Base-by-base conservation (phyloP, 768 basidiomycete species). In the Sporobolomyces roseus region DNA sequence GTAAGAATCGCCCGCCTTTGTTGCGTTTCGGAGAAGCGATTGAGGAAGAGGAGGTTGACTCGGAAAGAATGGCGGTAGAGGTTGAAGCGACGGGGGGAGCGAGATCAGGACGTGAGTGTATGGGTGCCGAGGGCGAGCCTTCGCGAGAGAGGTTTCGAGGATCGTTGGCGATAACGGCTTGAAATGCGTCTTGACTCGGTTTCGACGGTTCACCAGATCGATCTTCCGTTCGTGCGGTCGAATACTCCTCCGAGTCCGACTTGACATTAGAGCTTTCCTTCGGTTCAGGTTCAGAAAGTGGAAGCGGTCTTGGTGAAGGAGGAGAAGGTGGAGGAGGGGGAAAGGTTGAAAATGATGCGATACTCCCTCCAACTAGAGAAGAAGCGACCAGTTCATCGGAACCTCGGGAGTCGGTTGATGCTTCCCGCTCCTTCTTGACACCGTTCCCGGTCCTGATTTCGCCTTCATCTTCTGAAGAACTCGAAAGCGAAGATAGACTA, bases 1-100 rank as follows among this genome's bases (percentile, higher is more conserved):
- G 54, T 8, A 65, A 32, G 54, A 68, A 72, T 17, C 66, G 51
- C 0, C 71, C 71, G 45, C 60, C 53, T 23, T 43, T 38, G 6
- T 59, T 66, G 2, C 66, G 66, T 4, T 32, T 27, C 43, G 45
- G 50, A 23, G 43, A 14, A 10, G 51, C 23, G 10, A 25, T n/a
- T 1, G 41, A 21, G 23, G 46, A 48, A 9, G 49, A 29, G 25
- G 10, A 8, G 17, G 49, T 46, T 46, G 45, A 17, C 23, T 13
- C 3, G 2, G 55, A n/a, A 1, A 29, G 35, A 51, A 30, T 0
- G 13, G 32, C 32, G 45, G 46, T 3, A 6, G 65, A 38, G 30
- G 41, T 23, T 21, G 51, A 36, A 36, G 41, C 35, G 50, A 17
- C 4, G 50, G 17, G 9, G 10, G 46, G 46, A n/a, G 46, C 23